Evolutionary conservation across 116 monocot genomes (phyloP).

Genomic region (Papilionanthe hybrid): DNA sequence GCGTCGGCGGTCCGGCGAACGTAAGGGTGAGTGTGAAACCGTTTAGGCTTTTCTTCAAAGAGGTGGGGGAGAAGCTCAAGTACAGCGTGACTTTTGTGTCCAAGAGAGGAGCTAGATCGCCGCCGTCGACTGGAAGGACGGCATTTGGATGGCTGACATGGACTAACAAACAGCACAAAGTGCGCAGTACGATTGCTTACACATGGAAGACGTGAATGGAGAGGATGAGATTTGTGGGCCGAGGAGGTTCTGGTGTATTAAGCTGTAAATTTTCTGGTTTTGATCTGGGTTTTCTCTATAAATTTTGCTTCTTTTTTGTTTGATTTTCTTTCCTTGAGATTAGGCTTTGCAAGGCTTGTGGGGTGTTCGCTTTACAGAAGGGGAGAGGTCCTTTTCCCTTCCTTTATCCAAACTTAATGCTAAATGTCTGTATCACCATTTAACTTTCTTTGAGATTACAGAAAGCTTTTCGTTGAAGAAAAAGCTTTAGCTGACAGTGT

Average conservation of each 20-base stretch:
- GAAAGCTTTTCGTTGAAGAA: too few species aligned
- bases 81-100: conserved; percentile 12
- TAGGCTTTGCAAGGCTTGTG: background rate
- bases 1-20: conserved; percentile 8
- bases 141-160: conserved; percentile 17
- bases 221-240: background rate
- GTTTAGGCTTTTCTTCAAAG: conserved; percentile 5
- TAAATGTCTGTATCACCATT: too few species aligned
- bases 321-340: too few species aligned
- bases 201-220: conserved; percentile 8
- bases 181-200: conserved; percentile 15
- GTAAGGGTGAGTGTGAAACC: conserved; percentile 17
- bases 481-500: too few species aligned
- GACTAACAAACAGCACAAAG: conserved; percentile 10
- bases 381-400: too few species aligned
- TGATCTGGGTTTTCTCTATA: background rate
- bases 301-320: too few species aligned
- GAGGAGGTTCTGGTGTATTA: background rate
- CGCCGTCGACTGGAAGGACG: background rate
- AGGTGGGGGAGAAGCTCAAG: conserved; percentile 12
- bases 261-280: background rate
- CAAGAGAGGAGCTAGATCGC: background rate
- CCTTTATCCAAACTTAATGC: too few species aligned
- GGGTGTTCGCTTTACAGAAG: too few species aligned
- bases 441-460: too few species aligned